Evolutionary conservation across 2,329 filamentous ascomycete species (phyloP), one percentile per base, ranked within the genome.

Genomic region (Monosporascus ibericus): DNA sequence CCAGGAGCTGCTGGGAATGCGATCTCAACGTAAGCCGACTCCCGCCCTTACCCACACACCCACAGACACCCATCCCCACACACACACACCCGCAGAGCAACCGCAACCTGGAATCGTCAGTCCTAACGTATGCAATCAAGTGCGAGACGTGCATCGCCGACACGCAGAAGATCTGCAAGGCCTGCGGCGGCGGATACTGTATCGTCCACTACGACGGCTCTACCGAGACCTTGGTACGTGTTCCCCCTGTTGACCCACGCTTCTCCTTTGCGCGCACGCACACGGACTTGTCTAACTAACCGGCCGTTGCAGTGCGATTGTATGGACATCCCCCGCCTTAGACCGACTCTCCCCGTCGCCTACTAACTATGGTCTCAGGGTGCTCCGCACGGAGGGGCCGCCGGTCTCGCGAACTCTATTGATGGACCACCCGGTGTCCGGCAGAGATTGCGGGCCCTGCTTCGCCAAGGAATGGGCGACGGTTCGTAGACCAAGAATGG

Each of bases 171-270:
- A 78, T 75, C 36, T 96, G 92, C 67, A 78, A 75, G 55, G 79
- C 78, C 53, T 96, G 92, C 69, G 79, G 79, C 42, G 87, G 87
- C 51, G 88, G 88, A 49, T 96, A 95, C 68, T 96, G 92, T 68
- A 79, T 87, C 55, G 78, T 86, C 52, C 90, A 95, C 66, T 91
- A 95, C 60, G 88, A 91, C 59, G 88, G 89, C 17, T 92, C 87
- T 40, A 88, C 86, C 14, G 71, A 77, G n/a, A 84, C 77, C 37
- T 69, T 75, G 60, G 78, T 81, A 64, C 73, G 76, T 72, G 25
- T 24, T 48, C 15, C 6, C 8, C 22, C 6, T 7, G 37, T 30
- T 3, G 36, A 27, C 27, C n/a, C 27, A 5, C 24, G 20, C 42
- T 15, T 22, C 18, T n/a, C 22, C 17, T 27, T 2, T 8, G 6